phyloP scores from a whole-genome alignment of 2,329 filamentous ascomycete genomes.

The Colletotrichum cuscutae region DNA sequence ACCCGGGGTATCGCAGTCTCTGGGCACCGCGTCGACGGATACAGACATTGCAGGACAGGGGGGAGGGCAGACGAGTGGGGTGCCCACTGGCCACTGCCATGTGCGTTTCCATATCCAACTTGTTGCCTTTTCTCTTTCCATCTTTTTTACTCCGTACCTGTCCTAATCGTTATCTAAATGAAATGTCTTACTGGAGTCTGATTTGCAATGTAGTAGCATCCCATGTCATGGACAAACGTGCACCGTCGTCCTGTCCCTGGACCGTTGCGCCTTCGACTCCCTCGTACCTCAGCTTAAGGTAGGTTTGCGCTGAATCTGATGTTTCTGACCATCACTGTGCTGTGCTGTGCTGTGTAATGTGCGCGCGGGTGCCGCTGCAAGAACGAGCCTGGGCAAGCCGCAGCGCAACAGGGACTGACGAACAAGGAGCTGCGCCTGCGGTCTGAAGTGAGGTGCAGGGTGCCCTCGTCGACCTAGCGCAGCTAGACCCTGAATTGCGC shows the following conservation, averaged over 20 bases:
- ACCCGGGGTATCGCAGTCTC: not conserved
- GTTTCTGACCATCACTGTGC: not conserved
- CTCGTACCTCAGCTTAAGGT: no score
- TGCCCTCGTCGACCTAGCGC: not conserved
- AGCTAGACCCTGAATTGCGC: slow-evolving; percentile 3
- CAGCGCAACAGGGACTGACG: not conserved
- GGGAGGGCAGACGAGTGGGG: no score
- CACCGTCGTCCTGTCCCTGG: not conserved
- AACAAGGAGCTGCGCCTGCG: not conserved
- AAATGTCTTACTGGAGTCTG: no score
- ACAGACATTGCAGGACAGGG: not conserved
- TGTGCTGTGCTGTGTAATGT: not conserved
- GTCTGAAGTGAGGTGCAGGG: not conserved
- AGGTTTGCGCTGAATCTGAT: not conserved
- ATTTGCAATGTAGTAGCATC: not conserved
- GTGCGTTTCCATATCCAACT: not conserved
- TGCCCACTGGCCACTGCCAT: not conserved
- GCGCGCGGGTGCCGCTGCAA: not conserved
- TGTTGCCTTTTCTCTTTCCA: not conserved
- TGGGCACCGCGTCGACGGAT: not conserved
- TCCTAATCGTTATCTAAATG: no score
- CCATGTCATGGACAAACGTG: not conserved
- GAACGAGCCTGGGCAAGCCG: not conserved
- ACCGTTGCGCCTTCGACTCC: not conserved
- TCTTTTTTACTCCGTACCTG: not conserved